phyloP scores from a whole-genome alignment of 345 rosid genomes.

The Eucalyptus victrix region DNA sequence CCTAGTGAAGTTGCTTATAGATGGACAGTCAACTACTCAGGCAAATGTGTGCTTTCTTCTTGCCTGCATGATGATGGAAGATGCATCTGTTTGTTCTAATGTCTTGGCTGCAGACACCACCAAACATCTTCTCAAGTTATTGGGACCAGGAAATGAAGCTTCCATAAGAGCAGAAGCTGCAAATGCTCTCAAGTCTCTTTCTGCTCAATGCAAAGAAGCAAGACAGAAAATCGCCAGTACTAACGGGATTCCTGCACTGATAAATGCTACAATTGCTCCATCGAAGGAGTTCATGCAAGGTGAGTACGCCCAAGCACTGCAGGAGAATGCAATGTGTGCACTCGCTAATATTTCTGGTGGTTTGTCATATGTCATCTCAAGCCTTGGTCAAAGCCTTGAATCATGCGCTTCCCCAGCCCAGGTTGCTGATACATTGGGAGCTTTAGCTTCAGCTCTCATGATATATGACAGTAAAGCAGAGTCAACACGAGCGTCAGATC shows the following conservation, averaged over 20 bases:
- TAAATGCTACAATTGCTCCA: slow-evolving; percentile 98
- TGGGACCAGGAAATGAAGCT: slow-evolving; percentile 95
- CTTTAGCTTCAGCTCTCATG: slow-evolving; percentile 99
- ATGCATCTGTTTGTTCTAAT: slow-evolving; percentile 77
- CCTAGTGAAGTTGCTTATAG: slow-evolving; percentile 86
- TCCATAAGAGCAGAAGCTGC: slow-evolving; percentile 99
- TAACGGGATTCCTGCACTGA: slow-evolving; percentile 88
- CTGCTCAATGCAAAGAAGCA: slow-evolving; percentile 90
- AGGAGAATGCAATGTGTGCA: slow-evolving; percentile 99
- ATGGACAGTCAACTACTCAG: slow-evolving; percentile 74
- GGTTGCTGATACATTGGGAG: slow-evolving; percentile 95
- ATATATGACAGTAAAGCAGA: slow-evolving; percentile 92
- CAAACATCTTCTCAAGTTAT: slow-evolving; percentile 72
- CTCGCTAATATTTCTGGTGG: slow-evolving; percentile 99
- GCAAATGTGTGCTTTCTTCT: slow-evolving; percentile 96
- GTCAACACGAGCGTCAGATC: slow-evolving; percentile 73
- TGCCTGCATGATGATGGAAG: slow-evolving; percentile 94
- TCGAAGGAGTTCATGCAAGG: slow-evolving; percentile 99
- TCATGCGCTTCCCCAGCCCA: slow-evolving; percentile 95
- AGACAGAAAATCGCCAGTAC: slow-evolving; percentile 78
- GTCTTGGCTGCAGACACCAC: slow-evolving; percentile 90
- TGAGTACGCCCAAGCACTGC: slow-evolving; percentile 93
- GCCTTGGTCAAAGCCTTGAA: slow-evolving; percentile 99
- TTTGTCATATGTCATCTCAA: slow-evolving; percentile 88
- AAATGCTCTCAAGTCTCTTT: slow-evolving; percentile 92